Evolutionary conservation across 2,329 filamentous ascomycete species (phyloP), one percentile per base, ranked within the genome.

Genomic region (Ophiocordyceps camponoti-floridani): DNA sequence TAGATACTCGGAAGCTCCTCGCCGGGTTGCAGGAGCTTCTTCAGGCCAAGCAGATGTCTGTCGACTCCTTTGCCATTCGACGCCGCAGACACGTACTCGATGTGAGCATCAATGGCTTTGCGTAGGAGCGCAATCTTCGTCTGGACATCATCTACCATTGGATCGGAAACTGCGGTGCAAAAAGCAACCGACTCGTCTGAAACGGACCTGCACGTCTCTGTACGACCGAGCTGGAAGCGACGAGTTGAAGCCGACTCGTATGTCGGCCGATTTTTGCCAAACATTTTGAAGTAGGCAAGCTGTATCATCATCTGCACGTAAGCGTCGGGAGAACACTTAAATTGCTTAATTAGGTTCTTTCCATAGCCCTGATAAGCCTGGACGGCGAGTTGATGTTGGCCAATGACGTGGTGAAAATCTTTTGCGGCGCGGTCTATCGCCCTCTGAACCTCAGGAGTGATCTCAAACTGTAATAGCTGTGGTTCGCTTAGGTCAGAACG

Each of bases 291-390:
- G 72, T 98, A 98, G 37, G 91, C 91, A 44, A 96, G 78, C 65
- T 98, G 91, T 62, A 98, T 98, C 62, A 95, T 70, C 86, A 98
- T 91, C 67, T 98, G 91, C 40, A 96, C 87, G 63, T 93, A 98
- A 30, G 89, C 91, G 56, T 98, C 93, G 28, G 91, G 91, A 26
- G 84, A 93, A 76, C 85, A 94, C 69, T 87, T 93, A 79, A 98
- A 96, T 66, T 94, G 93, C 79, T 98, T 98, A 73, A 98, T 96
- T 49, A 98, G 70, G 26, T 86, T 87, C 70, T 98, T 98, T 62
- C 91, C 91, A 63, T 98, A 98, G 55, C 82, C 89, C 65, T 96
- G 88, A 70, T 93, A 98, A 27, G 87, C 84, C 62, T 96, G 89
- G 3, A 98, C 88, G 19, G 84, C 77, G 41, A 98, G 79, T 62